Evolutionary conservation across 1,284 basidiomycete genomes (phyloP), one percentile per base, ranked within the genome.

Genomic region (Cystobasidiaceae sp.): DNA sequence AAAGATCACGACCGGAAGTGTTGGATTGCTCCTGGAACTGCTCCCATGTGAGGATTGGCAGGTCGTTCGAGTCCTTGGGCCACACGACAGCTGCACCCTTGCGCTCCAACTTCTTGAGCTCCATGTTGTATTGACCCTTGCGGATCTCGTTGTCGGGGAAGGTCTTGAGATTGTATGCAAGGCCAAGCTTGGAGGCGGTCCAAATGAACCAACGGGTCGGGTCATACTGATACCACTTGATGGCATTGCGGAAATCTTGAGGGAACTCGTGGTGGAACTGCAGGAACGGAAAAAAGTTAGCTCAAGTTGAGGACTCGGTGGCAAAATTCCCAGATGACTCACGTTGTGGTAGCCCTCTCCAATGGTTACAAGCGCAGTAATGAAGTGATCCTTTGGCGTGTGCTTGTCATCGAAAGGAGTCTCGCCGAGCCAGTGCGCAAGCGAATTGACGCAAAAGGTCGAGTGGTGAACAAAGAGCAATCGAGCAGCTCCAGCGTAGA

Each of bases 281-380:
- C n/a, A n/a, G n/a, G n/a, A n/a, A n/a, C n/a, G n/a, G n/a, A n/a
- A n/a, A n/a, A n/a, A n/a, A n/a, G n/a, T n/a, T n/a, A n/a, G n/a
- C n/a, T n/a, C n/a, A n/a, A n/a, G n/a, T n/a, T n/a, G n/a, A n/a
- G n/a, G n/a, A n/a, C n/a, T n/a, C n/a, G n/a, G n/a, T n/a, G n/a
- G n/a, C n/a, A n/a, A n/a, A n/a, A n/a, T n/a, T n/a, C n/a, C n/a
- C n/a, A 43, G 54, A 33, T 62, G 59, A 66, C n/a, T n/a, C n/a
- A 96, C 96, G 80, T 96, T 94, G 83, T 94, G 91, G 81, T 94
- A 94, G 13, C 92, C 91, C 78, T 94, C 91, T 67, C 91, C 91
- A 74, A 93, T 85, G 30, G 91, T 93, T 66, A 84, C 85, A 45
- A 93, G 80, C 8, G 91, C 91, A 34, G 91, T 93, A 74, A 93